phyloP scores from a whole-genome alignment of 2,329 filamentous ascomycete species.

The Fusarium sororula region DNA sequence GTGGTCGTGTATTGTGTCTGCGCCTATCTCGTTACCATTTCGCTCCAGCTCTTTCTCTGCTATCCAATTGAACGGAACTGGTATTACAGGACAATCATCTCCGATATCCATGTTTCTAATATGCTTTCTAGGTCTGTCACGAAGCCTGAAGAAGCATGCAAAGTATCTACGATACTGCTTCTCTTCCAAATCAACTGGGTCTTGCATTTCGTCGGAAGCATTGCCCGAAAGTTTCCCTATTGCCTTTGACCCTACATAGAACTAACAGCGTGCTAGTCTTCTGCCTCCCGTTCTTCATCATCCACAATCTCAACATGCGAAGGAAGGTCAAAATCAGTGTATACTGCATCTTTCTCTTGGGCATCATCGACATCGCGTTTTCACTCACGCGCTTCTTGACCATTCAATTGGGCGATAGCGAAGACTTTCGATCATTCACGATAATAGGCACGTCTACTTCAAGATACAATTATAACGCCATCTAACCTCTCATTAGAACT shows the following conservation, averaged over 20 bases:
- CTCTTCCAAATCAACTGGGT: conserved; percentile 18
- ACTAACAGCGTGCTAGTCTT: neutral
- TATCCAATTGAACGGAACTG: conserved; percentile 25
- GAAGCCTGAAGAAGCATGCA: neutral
- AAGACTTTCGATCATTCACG: conserved; percentile 22
- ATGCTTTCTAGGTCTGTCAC: neutral
- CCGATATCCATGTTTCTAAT: neutral
- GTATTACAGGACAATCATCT: neutral
- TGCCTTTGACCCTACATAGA: rapidly evolving
- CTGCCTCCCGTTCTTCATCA: conserved; percentile 6
- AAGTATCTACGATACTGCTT: no score
- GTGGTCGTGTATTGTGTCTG: neutral
- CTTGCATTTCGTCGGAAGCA: conserved; percentile 18
- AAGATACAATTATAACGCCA: rapidly evolving
- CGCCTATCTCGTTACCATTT: neutral
- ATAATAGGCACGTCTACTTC: neutral
- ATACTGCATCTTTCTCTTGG: conserved; percentile 28
- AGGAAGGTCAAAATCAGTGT: conserved; percentile 17
- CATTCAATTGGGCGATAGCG: neutral
- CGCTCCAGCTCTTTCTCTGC: conserved; percentile 15
- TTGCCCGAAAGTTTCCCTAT: neutral
- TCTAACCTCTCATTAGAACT: neutral
- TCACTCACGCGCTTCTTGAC: conserved; percentile 29
- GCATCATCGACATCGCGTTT: conserved; percentile 31
- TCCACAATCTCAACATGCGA: conserved; percentile 23